phyloP scores from a whole-genome alignment of 2,329 filamentous ascomycete species.

The Fusarium robinianum region DNA sequence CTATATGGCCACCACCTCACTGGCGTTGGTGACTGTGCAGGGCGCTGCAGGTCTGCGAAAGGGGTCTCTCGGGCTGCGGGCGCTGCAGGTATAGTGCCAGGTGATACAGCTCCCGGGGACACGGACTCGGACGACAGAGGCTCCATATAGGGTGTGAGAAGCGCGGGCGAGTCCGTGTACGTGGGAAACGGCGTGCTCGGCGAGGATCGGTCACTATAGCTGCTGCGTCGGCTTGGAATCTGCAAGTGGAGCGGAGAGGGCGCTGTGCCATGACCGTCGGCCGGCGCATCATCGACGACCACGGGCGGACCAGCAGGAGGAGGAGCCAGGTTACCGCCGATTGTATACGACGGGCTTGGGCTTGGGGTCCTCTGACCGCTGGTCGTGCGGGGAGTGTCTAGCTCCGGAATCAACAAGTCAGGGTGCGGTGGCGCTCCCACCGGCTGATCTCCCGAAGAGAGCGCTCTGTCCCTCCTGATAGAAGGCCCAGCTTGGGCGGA shows the following conservation, averaged over 20 bases:
- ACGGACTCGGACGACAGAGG: conserved; percentile 58
- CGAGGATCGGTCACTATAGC: conserved; percentile 52
- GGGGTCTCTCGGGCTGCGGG: conserved; percentile 50
- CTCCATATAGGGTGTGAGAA: conserved; percentile 48
- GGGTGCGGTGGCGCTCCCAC: conserved; percentile 18
- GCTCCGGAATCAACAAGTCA: conserved; percentile 24
- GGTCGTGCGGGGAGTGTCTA: conserved; percentile 25
- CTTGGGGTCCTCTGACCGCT: conserved; percentile 37
- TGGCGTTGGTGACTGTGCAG: conserved; percentile 48
- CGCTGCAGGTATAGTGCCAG: conserved; percentile 50
- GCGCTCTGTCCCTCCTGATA: conserved; percentile 43
- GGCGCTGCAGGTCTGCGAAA: conserved; percentile 50
- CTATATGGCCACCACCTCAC: conserved; percentile 82
- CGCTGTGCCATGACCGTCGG: conserved; percentile 8
- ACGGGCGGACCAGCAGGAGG: conserved; percentile 42
- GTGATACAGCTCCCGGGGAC: conserved; percentile 45
- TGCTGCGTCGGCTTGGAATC: conserved; percentile 52
- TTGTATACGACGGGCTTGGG: conserved; percentile 40
- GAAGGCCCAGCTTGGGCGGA: conserved; percentile 8
- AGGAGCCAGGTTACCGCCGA: conserved; percentile 49
- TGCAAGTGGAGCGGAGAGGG: conserved; percentile 46
- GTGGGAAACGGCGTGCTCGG: conserved; percentile 69
- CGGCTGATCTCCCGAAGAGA: conserved; percentile 52
- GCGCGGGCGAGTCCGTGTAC: conserved; percentile 63
- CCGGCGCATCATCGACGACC: conserved; percentile 17